Evolutionary conservation across 2,329 filamentous ascomycete genomes (phyloP).

Genomic region (Colletotrichum coccodes): DNA sequence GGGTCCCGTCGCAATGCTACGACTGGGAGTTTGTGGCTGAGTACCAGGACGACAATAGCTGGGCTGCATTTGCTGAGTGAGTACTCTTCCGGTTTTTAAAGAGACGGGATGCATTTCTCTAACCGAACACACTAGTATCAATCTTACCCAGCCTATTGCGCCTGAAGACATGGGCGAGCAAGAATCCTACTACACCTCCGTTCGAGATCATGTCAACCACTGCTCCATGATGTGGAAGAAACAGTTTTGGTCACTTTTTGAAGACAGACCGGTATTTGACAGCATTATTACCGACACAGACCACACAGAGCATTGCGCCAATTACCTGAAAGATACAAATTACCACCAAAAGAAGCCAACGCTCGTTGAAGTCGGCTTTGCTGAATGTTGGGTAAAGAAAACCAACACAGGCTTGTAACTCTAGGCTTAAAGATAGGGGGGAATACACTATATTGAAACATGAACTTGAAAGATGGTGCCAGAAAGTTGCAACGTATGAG

Average conservation of each 20-base stretch:
- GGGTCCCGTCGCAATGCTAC: conserved; percentile 37
- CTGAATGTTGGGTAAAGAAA: too few species aligned
- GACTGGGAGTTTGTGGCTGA: conserved; percentile 38
- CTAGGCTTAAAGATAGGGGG: too few species aligned
- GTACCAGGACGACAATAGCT: conserved; percentile 39
- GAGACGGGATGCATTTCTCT: too few species aligned
- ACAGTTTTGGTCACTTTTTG: conserved; percentile 38
- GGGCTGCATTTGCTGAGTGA: conserved; percentile 36
- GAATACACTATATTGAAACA: too few species aligned
- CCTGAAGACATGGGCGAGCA: conserved; percentile 37
- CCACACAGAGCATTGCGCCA: conserved; percentile 41
- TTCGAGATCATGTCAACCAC: conserved; percentile 40
- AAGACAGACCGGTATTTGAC: conserved; percentile 35
- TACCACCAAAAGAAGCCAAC: too few species aligned
- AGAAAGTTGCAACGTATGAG: too few species aligned
- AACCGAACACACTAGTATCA: too few species aligned
- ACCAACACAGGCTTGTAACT: too few species aligned
- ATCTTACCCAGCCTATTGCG: too few species aligned
- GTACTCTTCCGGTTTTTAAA: too few species aligned
- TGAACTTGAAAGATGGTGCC: too few species aligned
- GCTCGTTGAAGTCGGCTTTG: too few species aligned
- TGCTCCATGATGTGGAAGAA: conserved; percentile 40
- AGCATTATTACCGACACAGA: conserved; percentile 36
- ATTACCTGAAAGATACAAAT: conserved; percentile 41
- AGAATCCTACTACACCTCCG: conserved; percentile 37